These are phyloP conservation scores for Hypocreales sp. DNA, from an alignment of 2,329 filamentous ascomycete genomes.

Conservation along the genomic window DNA sequence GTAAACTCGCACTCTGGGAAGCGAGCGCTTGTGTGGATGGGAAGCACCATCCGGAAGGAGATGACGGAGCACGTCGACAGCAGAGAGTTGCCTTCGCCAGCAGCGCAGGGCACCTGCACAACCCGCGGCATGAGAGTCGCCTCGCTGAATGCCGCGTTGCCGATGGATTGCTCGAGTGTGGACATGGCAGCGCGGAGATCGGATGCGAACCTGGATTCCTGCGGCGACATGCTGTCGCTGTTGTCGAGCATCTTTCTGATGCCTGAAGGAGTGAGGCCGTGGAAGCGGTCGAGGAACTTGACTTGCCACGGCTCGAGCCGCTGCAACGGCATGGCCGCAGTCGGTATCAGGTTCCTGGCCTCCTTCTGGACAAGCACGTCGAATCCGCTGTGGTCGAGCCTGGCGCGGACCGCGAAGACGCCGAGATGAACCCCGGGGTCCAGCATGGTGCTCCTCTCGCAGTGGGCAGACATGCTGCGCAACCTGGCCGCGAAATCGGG, in stretches of 20 bases:
- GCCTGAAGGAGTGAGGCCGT: constrained; percentile 22
- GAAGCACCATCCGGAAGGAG: constrained; percentile 44
- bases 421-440: constrained; percentile 40
- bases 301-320: constrained; percentile 38
- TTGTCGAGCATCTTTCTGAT: constrained; percentile 18
- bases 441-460: constrained; percentile 27
- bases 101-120: constrained; percentile 24
- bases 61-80: constrained; percentile 20
- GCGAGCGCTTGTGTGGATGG: constrained; percentile 38
- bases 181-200: constrained; percentile 27
- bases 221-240: constrained; percentile 18
- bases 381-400: constrained; percentile 38
- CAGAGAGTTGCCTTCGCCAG: background rate
- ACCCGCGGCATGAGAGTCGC: constrained; percentile 26
- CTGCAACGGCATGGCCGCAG: constrained; percentile 35
- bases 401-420: constrained; percentile 40
- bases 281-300: constrained; percentile 35
- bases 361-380: constrained; percentile 45
- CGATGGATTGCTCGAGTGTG: constrained; percentile 23
- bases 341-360: constrained; percentile 44
- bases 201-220: constrained; percentile 27
- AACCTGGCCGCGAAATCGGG: constrained; percentile 46
- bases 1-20: constrained; percentile 40
- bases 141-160: constrained; percentile 28
- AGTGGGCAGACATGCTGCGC: constrained; percentile 46